phyloP scores from a whole-genome alignment of 495 filamentous ascomycete species.

The Penicillium nucicola region DNA sequence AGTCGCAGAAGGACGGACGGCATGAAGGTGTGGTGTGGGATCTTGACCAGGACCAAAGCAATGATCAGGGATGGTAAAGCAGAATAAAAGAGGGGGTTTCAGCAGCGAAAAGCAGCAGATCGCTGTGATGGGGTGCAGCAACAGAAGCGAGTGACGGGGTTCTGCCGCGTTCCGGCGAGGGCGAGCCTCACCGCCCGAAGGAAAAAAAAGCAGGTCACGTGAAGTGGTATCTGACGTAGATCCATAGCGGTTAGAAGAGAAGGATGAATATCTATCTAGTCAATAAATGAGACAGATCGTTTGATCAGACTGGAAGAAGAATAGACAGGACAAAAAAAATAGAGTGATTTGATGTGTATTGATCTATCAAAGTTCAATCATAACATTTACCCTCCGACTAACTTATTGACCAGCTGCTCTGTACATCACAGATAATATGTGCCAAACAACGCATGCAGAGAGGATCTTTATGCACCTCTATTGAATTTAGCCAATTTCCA shows the following conservation, averaged over 20 bases:
- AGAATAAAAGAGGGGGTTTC: conserved; percentile 13
- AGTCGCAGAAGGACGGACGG: conserved; percentile 30
- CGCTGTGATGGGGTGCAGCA: conserved; percentile 29
- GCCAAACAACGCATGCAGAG: neutral
- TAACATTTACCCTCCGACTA: too few species aligned
- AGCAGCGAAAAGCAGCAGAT: conserved; percentile 22
- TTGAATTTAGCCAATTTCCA: neutral
- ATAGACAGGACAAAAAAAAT: too few species aligned
- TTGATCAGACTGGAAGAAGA: too few species aligned
- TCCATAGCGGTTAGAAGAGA: neutral
- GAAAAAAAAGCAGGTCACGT: conserved; percentile 24
- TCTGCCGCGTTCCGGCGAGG: conserved; percentile 27
- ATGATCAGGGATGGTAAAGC: conserved; percentile 13
- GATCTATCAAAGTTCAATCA: too few species aligned
- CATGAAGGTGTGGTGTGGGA: conserved; percentile 26
- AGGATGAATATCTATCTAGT: too few species aligned
- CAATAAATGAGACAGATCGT: too few species aligned
- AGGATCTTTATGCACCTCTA: neutral
- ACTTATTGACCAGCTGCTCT: neutral
- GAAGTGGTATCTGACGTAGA: conserved; percentile 20
- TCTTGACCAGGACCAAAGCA: conserved; percentile 4
- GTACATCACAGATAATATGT: neutral
- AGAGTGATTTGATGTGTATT: too few species aligned
- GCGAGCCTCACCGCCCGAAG: conserved; percentile 33
- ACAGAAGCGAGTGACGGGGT: conserved; percentile 34